phyloP scores from a whole-genome alignment of 441 rosid genomes.

The Raphanus hybrid region DNA sequence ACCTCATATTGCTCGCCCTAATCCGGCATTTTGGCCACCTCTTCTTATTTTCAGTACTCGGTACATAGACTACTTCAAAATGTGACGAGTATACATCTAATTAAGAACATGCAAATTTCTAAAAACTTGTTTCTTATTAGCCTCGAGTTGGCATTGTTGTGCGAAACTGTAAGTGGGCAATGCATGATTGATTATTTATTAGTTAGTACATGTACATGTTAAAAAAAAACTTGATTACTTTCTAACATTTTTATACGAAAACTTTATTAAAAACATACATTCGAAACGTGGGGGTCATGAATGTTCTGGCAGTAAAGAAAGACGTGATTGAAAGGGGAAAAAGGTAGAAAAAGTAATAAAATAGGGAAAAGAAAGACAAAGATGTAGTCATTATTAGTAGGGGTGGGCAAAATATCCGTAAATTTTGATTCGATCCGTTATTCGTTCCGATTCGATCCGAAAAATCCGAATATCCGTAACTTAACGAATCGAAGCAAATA shows the following conservation, averaged over 20 bases:
- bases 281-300: conserved; percentile 46
- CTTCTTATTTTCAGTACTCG: not conserved
- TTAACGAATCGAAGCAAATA: no score
- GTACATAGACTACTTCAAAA: not conserved
- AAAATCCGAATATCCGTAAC: no score
- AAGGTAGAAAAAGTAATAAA: conserved; percentile 23
- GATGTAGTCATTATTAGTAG: conserved; percentile 31
- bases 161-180: conserved; percentile 21
- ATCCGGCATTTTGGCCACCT: conserved; percentile 26
- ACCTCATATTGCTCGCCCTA: conserved; percentile 31
- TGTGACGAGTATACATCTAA: not conserved
- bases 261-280: conserved; percentile 21
- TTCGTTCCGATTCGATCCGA: no score
- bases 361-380: conserved; percentile 11
- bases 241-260: conserved; percentile 16
- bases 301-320: conserved; percentile 40
- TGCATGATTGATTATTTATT: not conserved
- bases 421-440: no score
- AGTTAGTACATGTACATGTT: not conserved
- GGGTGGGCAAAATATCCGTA: no score
- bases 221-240: not conserved
- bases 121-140: not conserved
- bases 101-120: not conserved
- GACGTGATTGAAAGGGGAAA: conserved; percentile 33
- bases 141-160: conserved; percentile 9